A percentile compares a stretch with the other conserved stretches of the same genome.
phyloP scores from a whole-genome alignment of 306 rosid genomes.

The Corylus americana region DNA sequence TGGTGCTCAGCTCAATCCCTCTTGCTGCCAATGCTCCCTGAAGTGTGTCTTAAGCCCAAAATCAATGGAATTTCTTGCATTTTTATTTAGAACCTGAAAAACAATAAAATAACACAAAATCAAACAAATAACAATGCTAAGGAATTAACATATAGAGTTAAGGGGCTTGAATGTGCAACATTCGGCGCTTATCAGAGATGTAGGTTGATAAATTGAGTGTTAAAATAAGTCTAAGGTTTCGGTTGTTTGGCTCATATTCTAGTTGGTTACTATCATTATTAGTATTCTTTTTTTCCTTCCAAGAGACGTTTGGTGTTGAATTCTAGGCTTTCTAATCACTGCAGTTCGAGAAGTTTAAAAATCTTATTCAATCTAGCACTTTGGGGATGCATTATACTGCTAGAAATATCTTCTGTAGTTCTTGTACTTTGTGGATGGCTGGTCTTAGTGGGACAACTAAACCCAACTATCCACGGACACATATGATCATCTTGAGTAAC shows the following conservation, averaged over 20 bases:
- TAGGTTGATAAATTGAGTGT: neutral
- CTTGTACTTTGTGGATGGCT: neutral
- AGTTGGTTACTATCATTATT: neutral
- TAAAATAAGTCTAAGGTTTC: neutral
- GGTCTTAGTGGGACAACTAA: neutral
- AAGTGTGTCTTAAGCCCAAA: too few relatives aligned
- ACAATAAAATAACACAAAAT: too few relatives aligned
- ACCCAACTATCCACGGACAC: neutral
- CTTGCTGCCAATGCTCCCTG: too few relatives aligned
- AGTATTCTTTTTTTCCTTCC: neutral
- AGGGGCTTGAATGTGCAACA: too few relatives aligned
- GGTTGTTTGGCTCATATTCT: neutral
- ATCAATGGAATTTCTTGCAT: too few relatives aligned
- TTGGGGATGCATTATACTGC: neutral
- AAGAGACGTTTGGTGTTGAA: neutral
- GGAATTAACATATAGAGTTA: too few relatives aligned
- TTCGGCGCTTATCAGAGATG: too few relatives aligned
- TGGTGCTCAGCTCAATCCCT: too few relatives aligned
- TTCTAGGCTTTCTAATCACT: neutral
- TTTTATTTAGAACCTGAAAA: too few relatives aligned
- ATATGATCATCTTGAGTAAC: neutral
- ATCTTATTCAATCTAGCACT: neutral
- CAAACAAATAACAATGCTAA: too few relatives aligned
- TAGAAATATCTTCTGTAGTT: neutral
- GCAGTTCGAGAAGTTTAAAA: neutral